phyloP scores from a whole-genome alignment of 768 basidiomycete species.

The Suillus paluster region DNA sequence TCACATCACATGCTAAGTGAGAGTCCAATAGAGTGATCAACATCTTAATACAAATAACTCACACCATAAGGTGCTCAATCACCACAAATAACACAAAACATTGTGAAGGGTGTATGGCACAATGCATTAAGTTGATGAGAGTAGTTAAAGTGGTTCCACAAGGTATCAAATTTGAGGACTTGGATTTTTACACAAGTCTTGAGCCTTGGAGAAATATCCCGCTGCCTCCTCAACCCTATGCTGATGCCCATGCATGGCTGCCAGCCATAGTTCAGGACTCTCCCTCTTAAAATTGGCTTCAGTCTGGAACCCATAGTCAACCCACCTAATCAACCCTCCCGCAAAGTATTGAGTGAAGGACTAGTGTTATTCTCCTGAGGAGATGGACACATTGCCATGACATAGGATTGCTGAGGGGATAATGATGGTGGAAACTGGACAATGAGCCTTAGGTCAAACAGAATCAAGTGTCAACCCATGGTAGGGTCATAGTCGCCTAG shows the following conservation, averaged over 20 bases:
- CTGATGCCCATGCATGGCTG: not conserved
- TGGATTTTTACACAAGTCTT: no score
- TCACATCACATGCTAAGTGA: no score
- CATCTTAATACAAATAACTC: no score
- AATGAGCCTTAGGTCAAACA: constrained; percentile 33
- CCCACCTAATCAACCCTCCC: constrained; percentile 32
- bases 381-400: constrained; percentile 30
- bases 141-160: no score
- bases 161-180: no score
- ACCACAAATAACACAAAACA: no score
- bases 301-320: constrained; percentile 20
- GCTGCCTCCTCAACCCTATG: no score
- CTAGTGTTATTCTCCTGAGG: constrained; percentile 18
- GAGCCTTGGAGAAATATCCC: no score
- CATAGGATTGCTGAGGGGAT: constrained; percentile 33
- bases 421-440: constrained; percentile 33
- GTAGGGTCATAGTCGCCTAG: constrained; percentile 32
- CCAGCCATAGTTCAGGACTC: not conserved
- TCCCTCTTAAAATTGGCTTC: not conserved
- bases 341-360: constrained; percentile 35
- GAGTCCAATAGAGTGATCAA: no score
- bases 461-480: constrained; percentile 37
- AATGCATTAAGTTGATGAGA: no score
- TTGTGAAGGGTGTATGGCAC: no score
- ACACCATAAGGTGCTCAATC: no score